Conservation (phyloP, 768 basidiomycete species). For the Tricholoma bakamatsutake region DNA sequence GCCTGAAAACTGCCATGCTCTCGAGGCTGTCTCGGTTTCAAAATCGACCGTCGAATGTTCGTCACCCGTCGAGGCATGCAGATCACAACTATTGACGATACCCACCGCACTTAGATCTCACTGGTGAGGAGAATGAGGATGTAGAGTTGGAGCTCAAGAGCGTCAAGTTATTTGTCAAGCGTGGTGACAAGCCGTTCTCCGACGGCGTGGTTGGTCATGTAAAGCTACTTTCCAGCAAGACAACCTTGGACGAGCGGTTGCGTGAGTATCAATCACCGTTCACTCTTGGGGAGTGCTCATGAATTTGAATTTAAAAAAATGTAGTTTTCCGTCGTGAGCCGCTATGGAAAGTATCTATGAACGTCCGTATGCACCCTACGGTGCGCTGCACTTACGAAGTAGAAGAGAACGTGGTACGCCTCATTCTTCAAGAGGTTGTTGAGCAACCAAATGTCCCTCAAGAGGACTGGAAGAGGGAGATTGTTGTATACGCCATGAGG, state of each 20-base stretch:
- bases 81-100: conserved; percentile 8
- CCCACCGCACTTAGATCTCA: conserved; percentile 30
- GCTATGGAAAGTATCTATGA: conserved; percentile 66
- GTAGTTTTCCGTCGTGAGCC: conserved; percentile 69
- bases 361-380: conserved; percentile 46
- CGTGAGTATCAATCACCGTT: conserved; percentile 29
- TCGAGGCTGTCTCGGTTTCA: conserved; percentile 9
- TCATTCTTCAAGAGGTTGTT: conserved; percentile 46
- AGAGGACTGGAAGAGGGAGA: conserved; percentile 27
- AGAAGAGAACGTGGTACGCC: conserved; percentile 48
- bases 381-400: conserved; percentile 55
- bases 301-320: neutral
- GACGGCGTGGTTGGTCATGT: conserved; percentile 56
- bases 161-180: conserved; percentile 53
- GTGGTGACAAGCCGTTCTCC: conserved; percentile 50
- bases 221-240: conserved; percentile 47
- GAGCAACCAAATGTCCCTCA: conserved; percentile 18
- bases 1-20: conserved; percentile 7
- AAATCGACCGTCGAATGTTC: conserved; percentile 13
- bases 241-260: conserved; percentile 37
- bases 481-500: conserved; percentile 63
- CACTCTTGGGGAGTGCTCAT: neutral
- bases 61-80: conserved; percentile 7
- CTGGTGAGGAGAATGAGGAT: conserved; percentile 64
- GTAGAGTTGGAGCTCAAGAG: conserved; percentile 53